Base-by-base conservation (phyloP, 2,329 filamentous ascomycete genomes). In the Talaromyces sp. region DNA sequence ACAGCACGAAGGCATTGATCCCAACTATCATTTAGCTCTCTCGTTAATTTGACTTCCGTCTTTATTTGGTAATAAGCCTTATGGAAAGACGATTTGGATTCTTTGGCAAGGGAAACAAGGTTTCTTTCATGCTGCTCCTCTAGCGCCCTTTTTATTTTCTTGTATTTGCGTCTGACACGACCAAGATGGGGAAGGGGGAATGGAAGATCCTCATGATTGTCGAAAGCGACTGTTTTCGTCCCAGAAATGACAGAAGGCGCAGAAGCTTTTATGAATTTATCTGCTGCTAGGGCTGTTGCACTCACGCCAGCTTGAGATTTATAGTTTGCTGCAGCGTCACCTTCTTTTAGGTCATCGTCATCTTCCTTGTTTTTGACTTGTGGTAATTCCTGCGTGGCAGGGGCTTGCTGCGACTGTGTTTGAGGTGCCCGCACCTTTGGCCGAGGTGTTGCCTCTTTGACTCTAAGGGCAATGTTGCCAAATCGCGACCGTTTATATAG, bases 401-500 rank as follows among this genome's bases (percentile, higher is more conserved):
- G 27, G 3, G 4, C 13, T 4, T 56, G 5, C 4, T 34, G 27
- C n/a, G 6, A 17, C 10, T 49, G 45, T 56, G 27, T 11, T 56
- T 29, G 51, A 11, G 51, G 51, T n/a, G 51, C 51, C 51, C n/a
- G 51, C 51, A 56, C 31, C n/a, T 34, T 56, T 56, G 51, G 51
- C n/a, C 6, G 27, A 36, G 27, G 27, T 3, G 34, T 36, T 36
- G 31, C 22, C 7, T 56, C 51, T 19, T n/a, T 56, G 6, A 56
- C 19, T 58, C 54, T 64, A 13, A 43, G 8, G 13, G 53, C 36
- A 27, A 43, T 0, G 2, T 43, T 29, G 34, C 56, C 56, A 22
- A 51, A 65, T 13, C 63, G 54, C 5, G 54, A 61, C 34, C 63
- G 31, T 45, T 56, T 40, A 43, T 65, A 65, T 6, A 65, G 63